Evolutionary conservation across 768 basidiomycete species (phyloP), one percentile per base, ranked within the genome.

Genomic region (Suillus luteus): DNA sequence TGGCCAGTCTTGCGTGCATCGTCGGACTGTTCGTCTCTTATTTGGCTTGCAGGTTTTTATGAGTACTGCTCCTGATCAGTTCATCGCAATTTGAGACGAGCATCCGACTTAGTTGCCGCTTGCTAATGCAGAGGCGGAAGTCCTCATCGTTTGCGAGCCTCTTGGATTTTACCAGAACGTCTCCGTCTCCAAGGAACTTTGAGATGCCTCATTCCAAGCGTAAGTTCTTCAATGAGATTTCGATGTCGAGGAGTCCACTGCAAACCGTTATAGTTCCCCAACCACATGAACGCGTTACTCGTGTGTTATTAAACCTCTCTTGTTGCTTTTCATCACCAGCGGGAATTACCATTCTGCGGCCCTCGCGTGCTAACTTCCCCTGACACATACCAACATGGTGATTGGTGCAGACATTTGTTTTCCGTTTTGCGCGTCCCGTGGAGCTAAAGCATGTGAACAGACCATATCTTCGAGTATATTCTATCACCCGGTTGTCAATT

Each of bases 121-220:
- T 33, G 31, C 31, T 33, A 5, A 33, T 31, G 84, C 82, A 12
- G 89, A 92, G 58, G 83, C 87, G 22, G 73, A 80, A 19, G 77
- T 87, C 31, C 83, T 86, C 52, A 65, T 72, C 9, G 71, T 78
- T 40, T 75, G 79, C 2, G 89, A 91, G 65, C 89, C 89, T 0
- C 80, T 92, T 24, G 76, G 81, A 0, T 95, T 96, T 76, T 91
- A 93, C 71, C 90, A 93, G 73, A 91, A 93, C 67, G 92, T 95
- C 33, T 90, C 91, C 31, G 79, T 86, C 1, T 79, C 81, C 62
- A 88, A 92, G 72, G 85, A 83, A 49, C 82, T 95, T n/a, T 85
- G 93, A 1, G 93, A 95, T 71, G 91, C 92, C 1, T 88, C 91
- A 4, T 92, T 86, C 62, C 83, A 84, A 46, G 88, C 89, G 2